Base-by-base conservation (phyloP, 331 rosid species). In the Acacia pycnantha region DNA sequence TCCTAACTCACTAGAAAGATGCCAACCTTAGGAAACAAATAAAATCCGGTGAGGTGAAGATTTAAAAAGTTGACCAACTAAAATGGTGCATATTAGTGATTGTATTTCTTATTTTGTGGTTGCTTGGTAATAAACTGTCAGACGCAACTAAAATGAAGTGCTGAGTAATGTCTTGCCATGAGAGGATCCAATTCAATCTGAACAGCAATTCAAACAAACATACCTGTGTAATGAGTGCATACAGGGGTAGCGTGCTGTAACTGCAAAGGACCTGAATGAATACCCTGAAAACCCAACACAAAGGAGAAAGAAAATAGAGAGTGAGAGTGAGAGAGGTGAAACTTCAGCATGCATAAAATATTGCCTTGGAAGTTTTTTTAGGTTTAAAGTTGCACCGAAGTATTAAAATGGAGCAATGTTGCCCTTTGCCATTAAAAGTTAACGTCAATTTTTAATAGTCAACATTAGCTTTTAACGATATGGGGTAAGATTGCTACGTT, bases 171-270 rank as follows among this genome's bases (percentile, higher is more conserved):
- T 68, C 27, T 22, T 35, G 8, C 44, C 50, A 21, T 10, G 14
- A 7, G 46, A 33, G 24, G 24, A 4, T 68, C 50, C 24, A 7
- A 11, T 33, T 11, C 44, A 16, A 29, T 62, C 51, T 26, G 47
- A 9, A 74, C 19, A 53, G 58, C 6, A 70, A 81, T 46, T 74
- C 33, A 77, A 74, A 82, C 81, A 84, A 74, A 79, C 77, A 82
- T 69, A 92, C 94, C 92, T 92, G 97, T 27, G 93, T 82, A 40
- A 92, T 92, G 2, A 92, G 78, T 46, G 97, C 97, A 77, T 90
- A 92, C 6, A 92, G 82, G 41, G 97, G 97, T 1, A 92, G 88
- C 22, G 94, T 90, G 80, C 94, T 85, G 77, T 88, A 92, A 62
- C 97, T 92, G 41, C 97, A 90, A 51, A 90, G 77, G 35, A 86